Evolutionary conservation across 2,329 filamentous ascomycete species (phyloP).

Genomic region (Cladosporium austrohemisphaericum): DNA sequence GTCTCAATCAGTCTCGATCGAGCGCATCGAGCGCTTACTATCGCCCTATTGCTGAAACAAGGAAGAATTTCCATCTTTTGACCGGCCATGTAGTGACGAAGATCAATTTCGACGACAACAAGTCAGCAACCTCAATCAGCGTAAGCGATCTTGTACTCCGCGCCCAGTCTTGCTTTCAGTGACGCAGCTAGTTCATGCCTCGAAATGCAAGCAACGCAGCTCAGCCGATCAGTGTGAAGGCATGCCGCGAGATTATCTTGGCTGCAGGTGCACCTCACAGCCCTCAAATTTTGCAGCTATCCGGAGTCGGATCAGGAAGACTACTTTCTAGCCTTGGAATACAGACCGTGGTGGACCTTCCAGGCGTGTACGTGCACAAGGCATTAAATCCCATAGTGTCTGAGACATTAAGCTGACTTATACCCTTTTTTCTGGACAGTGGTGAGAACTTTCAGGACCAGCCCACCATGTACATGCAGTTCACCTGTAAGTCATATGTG

Average conservation of each 20-base stretch:
- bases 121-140: conserved; percentile 11
- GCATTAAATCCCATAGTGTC: too few relatives aligned
- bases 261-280: conserved; percentile 56
- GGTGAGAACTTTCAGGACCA: conserved; percentile 48
- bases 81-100: conserved; percentile 14
- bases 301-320: conserved; percentile 53
- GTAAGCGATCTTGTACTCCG: neutral
- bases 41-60: conserved; percentile 8
- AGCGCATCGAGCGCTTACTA: conserved; percentile 14
- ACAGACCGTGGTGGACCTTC: conserved; percentile 45
- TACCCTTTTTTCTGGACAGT: too few relatives aligned
- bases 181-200: neutral
- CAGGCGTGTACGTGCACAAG: conserved; percentile 53
- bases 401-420: too few relatives aligned
- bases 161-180: neutral
- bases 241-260: conserved; percentile 40
- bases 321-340: conserved; percentile 49
- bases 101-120: conserved; percentile 8
- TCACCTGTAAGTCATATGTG: neutral
- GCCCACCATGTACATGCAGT: conserved; percentile 24
- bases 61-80: conserved; percentile 11
- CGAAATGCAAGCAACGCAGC: conserved; percentile 1
- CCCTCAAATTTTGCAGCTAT: conserved; percentile 59
- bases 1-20: conserved; percentile 10
- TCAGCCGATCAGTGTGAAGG: conserved; percentile 20